phyloP scores from a whole-genome alignment of 2,329 filamentous ascomycete species.

The Mycosphaerella sp. region DNA sequence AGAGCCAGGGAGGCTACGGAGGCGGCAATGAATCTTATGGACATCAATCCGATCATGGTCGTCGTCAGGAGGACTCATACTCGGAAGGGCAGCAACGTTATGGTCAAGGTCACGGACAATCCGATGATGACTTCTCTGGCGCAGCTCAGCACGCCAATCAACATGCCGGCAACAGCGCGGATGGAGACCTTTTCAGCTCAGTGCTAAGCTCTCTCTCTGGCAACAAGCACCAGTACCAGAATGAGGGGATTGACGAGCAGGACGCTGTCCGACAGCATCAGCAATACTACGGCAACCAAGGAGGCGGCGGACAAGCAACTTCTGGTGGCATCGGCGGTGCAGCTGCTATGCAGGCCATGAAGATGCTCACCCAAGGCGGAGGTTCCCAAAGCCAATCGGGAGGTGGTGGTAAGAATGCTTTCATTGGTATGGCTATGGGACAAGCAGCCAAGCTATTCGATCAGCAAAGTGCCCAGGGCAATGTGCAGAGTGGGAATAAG shows the following conservation, averaged over 20 bases:
- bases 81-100: constrained; percentile 24
- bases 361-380: constrained; percentile 55
- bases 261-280: constrained; percentile 69
- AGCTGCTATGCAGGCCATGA: constrained; percentile 74
- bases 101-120: constrained; percentile 34
- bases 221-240: constrained; percentile 46
- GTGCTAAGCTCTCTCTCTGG: constrained; percentile 52
- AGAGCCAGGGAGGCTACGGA: constrained; percentile 12
- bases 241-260: constrained; percentile 55
- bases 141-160: constrained; percentile 52
- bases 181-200: constrained; percentile 49
- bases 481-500: constrained; percentile 57
- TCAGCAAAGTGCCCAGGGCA: constrained; percentile 52
- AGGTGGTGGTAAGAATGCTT: constrained; percentile 64
- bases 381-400: constrained; percentile 34
- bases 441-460: constrained; percentile 75
- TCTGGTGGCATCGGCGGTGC: constrained; percentile 55
- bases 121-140: constrained; percentile 48
- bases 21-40: constrained; percentile 19
- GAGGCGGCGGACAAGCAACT: constrained; percentile 42
- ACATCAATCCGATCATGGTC: constrained; percentile 29
- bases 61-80: constrained; percentile 27
- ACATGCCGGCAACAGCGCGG: constrained; percentile 48
- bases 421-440: constrained; percentile 52
- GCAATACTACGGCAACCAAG: constrained; percentile 58